Conservation (phyloP, 768 basidiomycete species). For the Kondoa malvinella region DNA sequence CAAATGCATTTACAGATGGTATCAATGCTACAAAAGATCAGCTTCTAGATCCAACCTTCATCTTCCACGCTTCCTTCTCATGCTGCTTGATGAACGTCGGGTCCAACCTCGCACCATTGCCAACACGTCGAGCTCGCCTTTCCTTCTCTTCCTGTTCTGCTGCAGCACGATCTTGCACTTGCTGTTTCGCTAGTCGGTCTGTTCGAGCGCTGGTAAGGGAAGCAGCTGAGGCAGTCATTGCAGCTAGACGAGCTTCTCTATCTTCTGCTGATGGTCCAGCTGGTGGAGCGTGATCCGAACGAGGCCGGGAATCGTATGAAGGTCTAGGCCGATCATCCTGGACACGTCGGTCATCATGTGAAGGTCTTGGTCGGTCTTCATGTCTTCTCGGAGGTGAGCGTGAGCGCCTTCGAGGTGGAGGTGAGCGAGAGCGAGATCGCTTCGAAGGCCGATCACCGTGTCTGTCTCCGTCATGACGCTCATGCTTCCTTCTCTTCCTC, state of each 20-base stretch:
- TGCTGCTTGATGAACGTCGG: slow-evolving; percentile 61
- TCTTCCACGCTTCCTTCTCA: slow-evolving; percentile 69
- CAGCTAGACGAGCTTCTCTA: slow-evolving; percentile 69
- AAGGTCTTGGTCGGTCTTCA: background rate
- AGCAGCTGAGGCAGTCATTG: slow-evolving; percentile 66
- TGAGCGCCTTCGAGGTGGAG: slow-evolving; percentile 24
- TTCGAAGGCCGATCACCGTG: slow-evolving; percentile 18
- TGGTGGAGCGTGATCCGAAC: slow-evolving; percentile 24
- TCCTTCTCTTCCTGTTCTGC: slow-evolving; percentile 49
- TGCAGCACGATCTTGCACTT: slow-evolving; percentile 64
- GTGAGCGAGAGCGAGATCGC: slow-evolving; percentile 18
- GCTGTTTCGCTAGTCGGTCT: slow-evolving; percentile 48
- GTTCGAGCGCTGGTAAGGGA: slow-evolving; percentile 51
- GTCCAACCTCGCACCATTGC: slow-evolving; percentile 52
- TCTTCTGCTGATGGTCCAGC: slow-evolving; percentile 32
- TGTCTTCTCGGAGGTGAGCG: slow-evolving; percentile 35
- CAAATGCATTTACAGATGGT: background rate
- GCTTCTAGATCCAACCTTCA: background rate
- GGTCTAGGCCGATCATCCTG: slow-evolving; percentile 31
- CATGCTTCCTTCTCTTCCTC: slow-evolving; percentile 41
- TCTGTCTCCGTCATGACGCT: slow-evolving; percentile 29
- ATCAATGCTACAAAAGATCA: background rate
- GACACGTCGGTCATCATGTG: slow-evolving; percentile 10
- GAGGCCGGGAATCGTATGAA: slow-evolving; percentile 30
- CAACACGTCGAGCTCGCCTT: slow-evolving; percentile 39